These are phyloP conservation scores for Coniella vitis DNA, from an alignment of 2,329 filamentous ascomycete genomes.

Conservation along the genomic window DNA sequence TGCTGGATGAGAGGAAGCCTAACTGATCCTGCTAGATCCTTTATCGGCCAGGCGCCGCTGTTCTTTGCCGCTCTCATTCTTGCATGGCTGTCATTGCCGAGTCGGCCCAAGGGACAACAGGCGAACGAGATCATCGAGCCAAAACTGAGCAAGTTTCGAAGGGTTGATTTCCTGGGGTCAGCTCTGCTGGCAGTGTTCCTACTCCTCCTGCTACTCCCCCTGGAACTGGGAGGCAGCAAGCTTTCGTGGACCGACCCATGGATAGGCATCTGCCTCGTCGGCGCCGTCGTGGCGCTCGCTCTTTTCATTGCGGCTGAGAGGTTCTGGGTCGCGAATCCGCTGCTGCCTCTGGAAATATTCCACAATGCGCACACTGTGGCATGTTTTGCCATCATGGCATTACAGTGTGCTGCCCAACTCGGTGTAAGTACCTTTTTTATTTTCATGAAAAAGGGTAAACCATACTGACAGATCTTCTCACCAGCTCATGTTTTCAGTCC, in stretches of 20 bases:
- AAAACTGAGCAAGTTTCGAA: conserved; percentile 31
- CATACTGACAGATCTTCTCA: not conserved
- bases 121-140: conserved; percentile 12
- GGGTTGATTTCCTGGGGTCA: conserved; percentile 55
- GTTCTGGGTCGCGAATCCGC: conserved; percentile 44
- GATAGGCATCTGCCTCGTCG: conserved; percentile 25
- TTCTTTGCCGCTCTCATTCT: conserved; percentile 40
- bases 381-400: conserved; percentile 43
- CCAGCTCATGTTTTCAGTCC: conserved; percentile 57
- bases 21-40: conserved; percentile 37
- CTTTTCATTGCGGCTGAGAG: conserved; percentile 28
- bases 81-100: conserved; percentile 30
- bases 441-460: too few relatives aligned
- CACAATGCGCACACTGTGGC: conserved; percentile 43
- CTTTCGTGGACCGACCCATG: conserved; percentile 32
- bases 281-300: conserved; percentile 23
- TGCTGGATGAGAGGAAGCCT: not conserved
- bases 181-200: conserved; percentile 32
- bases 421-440: too few relatives aligned
- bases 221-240: conserved; percentile 33
- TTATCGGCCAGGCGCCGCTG: conserved; percentile 51
- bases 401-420: conserved; percentile 52
- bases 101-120: too few relatives aligned
- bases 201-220: conserved; percentile 31
- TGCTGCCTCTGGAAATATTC: conserved; percentile 52